Base-by-base conservation (phyloP, 2,329 filamentous ascomycete species). In the Pseudogymnoascus sp. region DNA sequence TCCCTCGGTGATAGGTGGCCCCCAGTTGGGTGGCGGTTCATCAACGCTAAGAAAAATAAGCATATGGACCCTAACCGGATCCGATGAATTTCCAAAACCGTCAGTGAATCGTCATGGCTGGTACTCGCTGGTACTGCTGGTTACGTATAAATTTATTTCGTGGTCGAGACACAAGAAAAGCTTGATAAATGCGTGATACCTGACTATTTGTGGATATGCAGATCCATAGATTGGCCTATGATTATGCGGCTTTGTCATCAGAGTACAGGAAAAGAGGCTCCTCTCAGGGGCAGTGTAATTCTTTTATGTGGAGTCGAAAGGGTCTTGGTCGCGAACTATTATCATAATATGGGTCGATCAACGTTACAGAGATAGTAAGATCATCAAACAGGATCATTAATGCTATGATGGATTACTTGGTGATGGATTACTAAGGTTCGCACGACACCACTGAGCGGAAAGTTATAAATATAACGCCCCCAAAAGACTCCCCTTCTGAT, bases 361-460 rank as follows among this genome's bases (percentile, higher is more conserved):
- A 19, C 50, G 28, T 22, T 56, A 22, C 28, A 6, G 28, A 14
- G 12, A 56, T n/a, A n/a, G 28, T 35, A 56, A 28, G 50, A 26
- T 35, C n/a, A 53, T 38, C 12, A 41, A 10, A n/a, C 12, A 31
- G 35, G 26, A n/a, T 24, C 33, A 43, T 43, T 38, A 26, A 38
- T 38, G 6, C 59, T 56, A 6, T 56, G 26, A 56, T 35, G 50
- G 28, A 33, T 56, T 56, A 56, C 28, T 33, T 56, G 50, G 11
- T 56, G 26, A 56, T 35, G 50, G 28, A 33, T 56, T 56, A 56
- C 28, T 33, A 56, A 56, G 50, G 50, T 56, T 56, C 50, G 50
- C 50, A 33, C 28, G 16, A 19, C n/a, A 33, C 28, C 50, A 56
- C 28, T 22, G 28, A 56, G 50, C 16, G 50, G 50, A 56, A 33